Evolutionary conservation across 2,329 filamentous ascomycete genomes (phyloP).

Genomic region (Xylaria sp.): DNA sequence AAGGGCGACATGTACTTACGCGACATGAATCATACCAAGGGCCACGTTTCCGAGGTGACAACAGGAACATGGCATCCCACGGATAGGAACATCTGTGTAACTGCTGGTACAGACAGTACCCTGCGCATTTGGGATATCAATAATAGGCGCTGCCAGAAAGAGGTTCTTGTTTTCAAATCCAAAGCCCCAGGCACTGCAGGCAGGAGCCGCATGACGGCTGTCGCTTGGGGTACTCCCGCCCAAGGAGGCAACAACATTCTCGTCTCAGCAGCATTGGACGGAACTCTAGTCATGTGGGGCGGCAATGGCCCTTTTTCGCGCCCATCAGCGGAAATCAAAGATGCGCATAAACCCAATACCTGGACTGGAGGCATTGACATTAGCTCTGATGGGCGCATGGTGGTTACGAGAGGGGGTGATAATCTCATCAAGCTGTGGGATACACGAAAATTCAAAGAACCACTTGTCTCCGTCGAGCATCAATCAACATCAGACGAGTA

Average conservation of each 20-base stretch:
- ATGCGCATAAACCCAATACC: constrained; percentile 80
- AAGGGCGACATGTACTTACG: constrained; percentile 99
- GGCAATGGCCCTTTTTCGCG: constrained; percentile 86
- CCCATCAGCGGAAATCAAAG: constrained; percentile 80
- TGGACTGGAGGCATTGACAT: constrained; percentile 95
- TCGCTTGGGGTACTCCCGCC: constrained; percentile 79
- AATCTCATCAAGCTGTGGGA: constrained; percentile 96
- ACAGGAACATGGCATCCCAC: constrained; percentile 90
- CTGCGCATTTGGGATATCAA: constrained; percentile 97
- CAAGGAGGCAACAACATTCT: constrained; percentile 82
- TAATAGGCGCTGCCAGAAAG: constrained; percentile 85
- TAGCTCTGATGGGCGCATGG: constrained; percentile 85
- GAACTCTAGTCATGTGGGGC: constrained; percentile 88
- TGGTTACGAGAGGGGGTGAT: constrained; percentile 90
- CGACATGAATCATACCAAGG: constrained; percentile 97
- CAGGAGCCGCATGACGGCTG: constrained; percentile 89
- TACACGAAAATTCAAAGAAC: constrained; percentile 90
- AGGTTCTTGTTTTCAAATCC: constrained; percentile 95
- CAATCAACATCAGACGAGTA: constrained; percentile 83
- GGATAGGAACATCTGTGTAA: constrained; percentile 83
- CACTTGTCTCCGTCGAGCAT: constrained; percentile 80
- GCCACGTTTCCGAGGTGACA: constrained; percentile 90
- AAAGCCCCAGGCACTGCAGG: constrained; percentile 86
- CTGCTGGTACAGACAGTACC: constrained; percentile 93
- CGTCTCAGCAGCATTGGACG: constrained; percentile 83